Conservation (phyloP, 2,329 filamentous ascomycete genomes). For the Cladosporium cucumerinum region DNA sequence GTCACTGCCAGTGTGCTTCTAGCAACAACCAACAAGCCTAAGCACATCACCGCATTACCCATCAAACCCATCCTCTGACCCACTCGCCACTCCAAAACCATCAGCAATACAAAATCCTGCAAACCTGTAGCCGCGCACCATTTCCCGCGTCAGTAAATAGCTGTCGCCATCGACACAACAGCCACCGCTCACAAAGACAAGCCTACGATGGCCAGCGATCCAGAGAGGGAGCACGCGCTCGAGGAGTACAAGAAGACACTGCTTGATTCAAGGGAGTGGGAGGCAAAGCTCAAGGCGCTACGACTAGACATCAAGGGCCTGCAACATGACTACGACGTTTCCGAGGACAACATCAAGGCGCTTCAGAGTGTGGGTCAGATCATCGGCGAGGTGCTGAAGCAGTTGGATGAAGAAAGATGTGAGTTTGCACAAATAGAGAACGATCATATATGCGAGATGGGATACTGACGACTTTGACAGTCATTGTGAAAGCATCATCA, state of each 20-base stretch:
- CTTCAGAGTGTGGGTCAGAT: slow-evolving; percentile 98
- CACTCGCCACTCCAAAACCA: not conserved
- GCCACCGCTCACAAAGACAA: not conserved
- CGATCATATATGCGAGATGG: not conserved
- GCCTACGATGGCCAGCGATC: slow-evolving; percentile 36
- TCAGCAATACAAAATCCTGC: not conserved
- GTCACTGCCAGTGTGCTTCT: not conserved
- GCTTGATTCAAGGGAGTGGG: slow-evolving; percentile 96
- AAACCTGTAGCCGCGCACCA: not conserved
- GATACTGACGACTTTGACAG: slow-evolving; percentile 45
- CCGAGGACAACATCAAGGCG: slow-evolving; percentile 99
- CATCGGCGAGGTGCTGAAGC: slow-evolving; percentile 97
- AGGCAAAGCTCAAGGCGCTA: slow-evolving; percentile 91
- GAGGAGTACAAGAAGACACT: slow-evolving; percentile 53
- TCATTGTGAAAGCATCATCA: slow-evolving; percentile 97
- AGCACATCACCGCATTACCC: not conserved
- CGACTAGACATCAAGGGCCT: slow-evolving; percentile 94
- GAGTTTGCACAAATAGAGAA: slow-evolving; percentile 40
- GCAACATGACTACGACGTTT: slow-evolving; percentile 92
- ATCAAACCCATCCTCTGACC: not conserved
- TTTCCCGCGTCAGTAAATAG: not conserved
- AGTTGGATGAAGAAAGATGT: slow-evolving; percentile 98
- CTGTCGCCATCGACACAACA: slow-evolving; percentile 6
- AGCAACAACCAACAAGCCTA: not conserved
- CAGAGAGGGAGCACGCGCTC: slow-evolving; percentile 51